Percentiles rank a stretch among this genome's conserved stretches.
These are phyloP conservation scores for Thymus quinquecostatus DNA, from an alignment of 257 asterid genomes.

Conservation along the genomic window DNA sequence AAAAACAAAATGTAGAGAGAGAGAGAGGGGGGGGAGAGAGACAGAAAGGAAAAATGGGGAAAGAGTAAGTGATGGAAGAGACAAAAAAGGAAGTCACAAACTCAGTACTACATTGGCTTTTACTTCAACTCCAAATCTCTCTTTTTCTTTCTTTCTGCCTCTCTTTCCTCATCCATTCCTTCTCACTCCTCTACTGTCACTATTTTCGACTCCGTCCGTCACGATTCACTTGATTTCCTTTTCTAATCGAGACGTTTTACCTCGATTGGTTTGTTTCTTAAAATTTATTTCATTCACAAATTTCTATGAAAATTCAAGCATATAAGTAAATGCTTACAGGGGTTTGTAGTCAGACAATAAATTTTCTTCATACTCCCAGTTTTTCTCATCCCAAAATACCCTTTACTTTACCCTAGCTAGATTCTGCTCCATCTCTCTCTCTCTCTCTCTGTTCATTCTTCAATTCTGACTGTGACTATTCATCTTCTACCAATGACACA, in stretches of 20 bases:
- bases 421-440: conserved; percentile 19
- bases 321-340: conserved; percentile 20
- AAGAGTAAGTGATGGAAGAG: conserved; percentile 27
- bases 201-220: neutral
- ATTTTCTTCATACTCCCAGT: conserved; percentile 1
- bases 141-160: conserved; percentile 12
- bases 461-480: conserved; percentile 41
- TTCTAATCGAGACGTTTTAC: too few relatives aligned
- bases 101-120: conserved; percentile 16
- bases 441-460: conserved; percentile 37
- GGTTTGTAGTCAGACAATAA: conserved; percentile 26
- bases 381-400: conserved; percentile 37
- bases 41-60: conserved; percentile 25
- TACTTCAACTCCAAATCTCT: conserved; percentile 24
- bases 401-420: conserved; percentile 8
- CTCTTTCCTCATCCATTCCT: neutral
- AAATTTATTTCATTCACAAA: too few relatives aligned
- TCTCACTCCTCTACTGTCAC: neutral
- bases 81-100: conserved; percentile 29
- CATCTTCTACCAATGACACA: conserved; percentile 37
- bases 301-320: too few relatives aligned
- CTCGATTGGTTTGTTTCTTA: too few relatives aligned
- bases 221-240: too few relatives aligned
- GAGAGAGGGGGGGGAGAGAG: conserved; percentile 16
- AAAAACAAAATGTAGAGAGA: neutral